Base-by-base conservation (phyloP, 495 filamentous ascomycete species). In the Neurospora pannonica region DNA sequence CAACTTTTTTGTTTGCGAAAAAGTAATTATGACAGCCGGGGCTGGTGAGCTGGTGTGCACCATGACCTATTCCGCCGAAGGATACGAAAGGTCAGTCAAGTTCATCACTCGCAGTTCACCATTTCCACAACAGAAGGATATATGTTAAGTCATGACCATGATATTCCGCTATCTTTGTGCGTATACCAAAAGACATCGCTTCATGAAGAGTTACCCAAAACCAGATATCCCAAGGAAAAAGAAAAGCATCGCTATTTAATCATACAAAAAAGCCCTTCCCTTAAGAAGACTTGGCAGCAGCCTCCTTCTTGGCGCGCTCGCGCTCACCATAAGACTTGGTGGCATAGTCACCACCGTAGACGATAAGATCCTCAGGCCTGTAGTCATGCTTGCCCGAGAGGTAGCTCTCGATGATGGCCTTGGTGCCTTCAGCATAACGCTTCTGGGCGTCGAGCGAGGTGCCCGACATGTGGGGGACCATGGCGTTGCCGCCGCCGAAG, bases 401-500 rank as follows among this genome's bases (percentile, higher is more conserved):
- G 88, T 98, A 99, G 84, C 89, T 92, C 70, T 97, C 89, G 73
- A 99, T 86, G 82, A 99, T 98, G 76, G 84, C 79, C 92, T 98
- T 97, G 82, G 89, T 91, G 74, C 96, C 96, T 71, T 88, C 86
- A 78, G 96, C 94, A 80, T 99, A 99, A 73, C 96, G 90, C 88
- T 95, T 91, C 88, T 99, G 96, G 38, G 96, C 96, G 82, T 99
- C 96, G 80, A 99, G 91, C 72, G 94, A 97, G 74, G 96, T 98
- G 80, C 96, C 96, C 42, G 92, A 95, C 94, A 99, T 97, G 89
- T 99, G 96, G 70, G 96, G 93, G 71, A 97, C 94, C 92, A 94
- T 99, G 84, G 93, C 96, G 85, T 98, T 98, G 79, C 96, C 96
- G 77, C 94, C 96, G 76, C 95, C 95, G 87, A 94, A 97, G 77